Base-by-base conservation (phyloP, 1,284 basidiomycete genomes). In the Cryptococcus neoformans region DNA sequence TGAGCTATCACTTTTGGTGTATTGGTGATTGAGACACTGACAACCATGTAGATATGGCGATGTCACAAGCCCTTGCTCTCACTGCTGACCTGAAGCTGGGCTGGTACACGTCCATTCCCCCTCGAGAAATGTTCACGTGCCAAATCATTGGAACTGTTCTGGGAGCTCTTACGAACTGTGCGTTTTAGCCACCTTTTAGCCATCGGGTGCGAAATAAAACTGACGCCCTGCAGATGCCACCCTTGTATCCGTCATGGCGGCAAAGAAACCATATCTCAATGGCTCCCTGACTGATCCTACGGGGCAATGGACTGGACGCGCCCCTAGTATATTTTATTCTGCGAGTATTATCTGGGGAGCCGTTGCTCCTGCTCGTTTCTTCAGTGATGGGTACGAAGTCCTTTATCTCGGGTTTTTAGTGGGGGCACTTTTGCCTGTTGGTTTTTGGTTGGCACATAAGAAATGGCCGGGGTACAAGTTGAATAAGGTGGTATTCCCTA, bases 111-210 rank as follows among this genome's bases (percentile, higher is more conserved):
- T 74, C 72, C 1, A 74, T 76, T 21, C 72, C 74, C 10, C 74
- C 74, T 5, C 62, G 59, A 52, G 77, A 80, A 65, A 82, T 82
- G 81, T 81, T 81, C 56, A 63, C 77, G 3, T 76, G 76, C 4
- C 80, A 81, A 59, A 75, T 80, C n/a, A 60, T 78, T 21, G 79
- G 80, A 2, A 81, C 80, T 0, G 72, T 78, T 7, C 64, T 81
- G 4, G 79, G 80, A 9, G 79, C 78, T 39, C 58, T 81, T 3
- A 74, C 79, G 12, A 81, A 78, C 49, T 77, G 72, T 74, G n/a
- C 42, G 69, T 56, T 21, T 12, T 17, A 21, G 48, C 17, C 41
- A 9, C 11, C 11, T 14, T 11, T 50, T 35, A 11, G 39, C 14
- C 4, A 39, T 14, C 21, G 39, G 44, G 45, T n/a, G n/a, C 39